A percentile compares a stretch with the other conserved stretches of the same genome.
Conservation (phyloP, 768 basidiomycete genomes). For the Termitomyces sp. region DNA sequence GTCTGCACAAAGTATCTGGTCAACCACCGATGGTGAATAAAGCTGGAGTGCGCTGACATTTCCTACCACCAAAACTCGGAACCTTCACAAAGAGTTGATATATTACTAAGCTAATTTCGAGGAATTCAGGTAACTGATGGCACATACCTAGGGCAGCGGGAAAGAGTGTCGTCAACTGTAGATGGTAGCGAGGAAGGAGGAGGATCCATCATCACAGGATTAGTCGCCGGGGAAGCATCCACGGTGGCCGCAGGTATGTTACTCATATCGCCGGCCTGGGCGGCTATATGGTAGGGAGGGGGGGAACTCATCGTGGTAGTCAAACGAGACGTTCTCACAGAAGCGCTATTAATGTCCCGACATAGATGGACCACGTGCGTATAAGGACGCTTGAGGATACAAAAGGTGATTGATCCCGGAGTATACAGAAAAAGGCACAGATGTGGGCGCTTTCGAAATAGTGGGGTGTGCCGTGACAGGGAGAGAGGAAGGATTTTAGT, state of each 20-base stretch:
- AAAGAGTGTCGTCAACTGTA: background rate
- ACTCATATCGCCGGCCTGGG: background rate
- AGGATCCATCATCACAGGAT: background rate
- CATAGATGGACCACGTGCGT: background rate
- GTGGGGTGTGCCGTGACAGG: background rate
- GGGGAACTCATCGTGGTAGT: background rate
- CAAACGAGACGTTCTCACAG: background rate
- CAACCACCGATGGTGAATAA: background rate
- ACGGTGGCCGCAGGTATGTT: background rate
- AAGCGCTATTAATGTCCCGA: background rate
- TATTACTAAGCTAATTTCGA: background rate
- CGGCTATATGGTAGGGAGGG: background rate
- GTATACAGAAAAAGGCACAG: background rate
- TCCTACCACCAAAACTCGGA: constrained; percentile 2
- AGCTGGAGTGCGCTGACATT: background rate
- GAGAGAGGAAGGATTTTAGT: background rate
- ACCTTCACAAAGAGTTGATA: background rate
- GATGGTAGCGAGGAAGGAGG: background rate
- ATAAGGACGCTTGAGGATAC: background rate
- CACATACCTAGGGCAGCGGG: background rate
- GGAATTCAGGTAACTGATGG: background rate
- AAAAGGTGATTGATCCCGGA: background rate
- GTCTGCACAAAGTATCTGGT: background rate
- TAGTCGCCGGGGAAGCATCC: background rate
- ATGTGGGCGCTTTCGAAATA: background rate